Conservation (phyloP, 2,329 filamentous ascomycete genomes). For the Beauveria caledonica region DNA sequence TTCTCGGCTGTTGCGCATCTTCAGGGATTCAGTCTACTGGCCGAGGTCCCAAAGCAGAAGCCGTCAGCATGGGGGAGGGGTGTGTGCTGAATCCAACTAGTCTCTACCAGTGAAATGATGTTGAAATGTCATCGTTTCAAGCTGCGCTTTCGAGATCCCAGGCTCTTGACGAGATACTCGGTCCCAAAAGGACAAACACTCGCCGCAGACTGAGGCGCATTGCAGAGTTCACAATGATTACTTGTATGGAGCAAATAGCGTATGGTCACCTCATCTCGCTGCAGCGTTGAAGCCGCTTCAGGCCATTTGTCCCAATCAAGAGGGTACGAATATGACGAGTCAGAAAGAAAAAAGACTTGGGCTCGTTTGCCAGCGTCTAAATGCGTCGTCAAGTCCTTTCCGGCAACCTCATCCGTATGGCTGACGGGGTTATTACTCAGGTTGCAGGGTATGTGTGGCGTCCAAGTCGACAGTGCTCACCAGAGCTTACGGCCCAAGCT, state of each 20-base stretch:
- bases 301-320: not conserved
- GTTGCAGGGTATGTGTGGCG: not conserved
- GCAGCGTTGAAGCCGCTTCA: too few relatives aligned
- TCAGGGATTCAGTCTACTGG: not conserved
- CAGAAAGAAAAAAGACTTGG: not conserved
- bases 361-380: too few relatives aligned
- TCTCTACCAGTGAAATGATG: too few relatives aligned
- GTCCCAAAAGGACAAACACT: too few relatives aligned
- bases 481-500: not conserved
- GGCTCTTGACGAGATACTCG: too few relatives aligned
- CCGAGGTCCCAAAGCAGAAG: not conserved
- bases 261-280: too few relatives aligned
- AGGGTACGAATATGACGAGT: not conserved
- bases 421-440: conserved; percentile 7
- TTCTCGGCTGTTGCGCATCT: not conserved
- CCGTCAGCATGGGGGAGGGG: not conserved
- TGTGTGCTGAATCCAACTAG: not conserved
- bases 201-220: not conserved
- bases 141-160: too few relatives aligned
- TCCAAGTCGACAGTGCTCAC: not conserved
- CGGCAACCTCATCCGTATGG: not conserved
- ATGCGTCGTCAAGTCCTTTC: not conserved
- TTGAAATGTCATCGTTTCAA: too few relatives aligned
- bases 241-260: not conserved
- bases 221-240: not conserved